Evolutionary conservation across 306 rosid genomes (phyloP), one percentile per base, ranked within the genome.

Genomic region (Senna siamea): DNA sequence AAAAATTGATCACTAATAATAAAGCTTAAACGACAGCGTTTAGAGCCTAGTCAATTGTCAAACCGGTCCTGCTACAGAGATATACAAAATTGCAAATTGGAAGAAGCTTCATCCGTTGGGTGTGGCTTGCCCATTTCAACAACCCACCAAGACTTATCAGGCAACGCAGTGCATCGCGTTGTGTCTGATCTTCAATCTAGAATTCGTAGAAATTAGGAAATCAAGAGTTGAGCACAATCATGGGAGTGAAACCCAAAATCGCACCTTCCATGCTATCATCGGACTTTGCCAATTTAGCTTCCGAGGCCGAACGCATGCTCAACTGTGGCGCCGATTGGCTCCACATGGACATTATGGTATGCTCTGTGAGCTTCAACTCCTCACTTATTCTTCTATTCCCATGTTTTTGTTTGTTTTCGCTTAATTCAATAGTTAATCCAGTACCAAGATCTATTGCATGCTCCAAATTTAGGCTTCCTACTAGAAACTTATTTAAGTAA

Each of bases 201-300:
- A 19, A 19, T 13, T 32, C 50, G 35, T 11, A 34, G 44, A 18
- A 32, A 12, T 51, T 9, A 1, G 35, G 60, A 40, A 35, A 52
- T 19, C 61, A 12, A 10, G 43, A 46, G 20, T 57, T 14, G 17
- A 28, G 8, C 5, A 2, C 17, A 60, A 62, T 58, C 34, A 84
- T 84, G 85, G 87, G 73, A 73, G 78, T 84, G 5, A 59, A 76
- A 23, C 89, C 99, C 35, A 94, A 92, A 83, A 94, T 94, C 26
- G 99, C 99, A 47, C 97, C 99, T 61, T 94, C 99, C 14, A 95
- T 95, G 99, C 83, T 95, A 7, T 95, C 99, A 14, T 92, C 97
- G 4, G 99, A 95, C 80, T 95, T 95, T 28, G 89, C 98, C 30
- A 92, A 95, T 86, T 80, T 95, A 85, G 97, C 99, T 53, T 88